Conservation (phyloP, 345 rosid species). For the Lenwebbia sp. region DNA sequence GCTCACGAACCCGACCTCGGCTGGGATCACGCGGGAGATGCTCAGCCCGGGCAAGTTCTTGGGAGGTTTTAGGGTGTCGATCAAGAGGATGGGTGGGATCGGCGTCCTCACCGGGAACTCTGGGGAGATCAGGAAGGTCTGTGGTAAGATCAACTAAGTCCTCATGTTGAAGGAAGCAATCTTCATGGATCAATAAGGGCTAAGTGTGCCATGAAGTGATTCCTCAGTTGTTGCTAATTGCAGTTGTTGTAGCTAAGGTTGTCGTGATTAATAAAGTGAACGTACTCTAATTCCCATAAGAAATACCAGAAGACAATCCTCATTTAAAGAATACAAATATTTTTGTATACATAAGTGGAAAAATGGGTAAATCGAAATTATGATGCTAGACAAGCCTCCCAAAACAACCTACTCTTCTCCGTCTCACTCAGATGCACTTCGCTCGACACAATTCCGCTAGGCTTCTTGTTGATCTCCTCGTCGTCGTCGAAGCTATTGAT, state of each 20-base stretch:
- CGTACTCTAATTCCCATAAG: background rate
- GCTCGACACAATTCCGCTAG: background rate
- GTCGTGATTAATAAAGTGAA: background rate
- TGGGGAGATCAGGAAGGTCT: conserved; percentile 25
- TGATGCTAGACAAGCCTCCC: conserved; percentile 35
- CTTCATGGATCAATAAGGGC: background rate
- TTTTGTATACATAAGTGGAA: too few relatives aligned
- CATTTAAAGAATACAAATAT: background rate
- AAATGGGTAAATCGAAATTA: background rate
- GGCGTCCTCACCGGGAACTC: conserved; percentile 13
- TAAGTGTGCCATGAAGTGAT: background rate
- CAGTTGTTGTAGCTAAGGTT: background rate
- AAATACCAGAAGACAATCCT: background rate
- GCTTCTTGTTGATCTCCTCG: background rate
- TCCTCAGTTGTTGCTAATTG: background rate
- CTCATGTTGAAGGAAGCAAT: background rate
- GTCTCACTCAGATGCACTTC: conserved; percentile 1
- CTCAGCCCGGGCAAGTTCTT: conserved; percentile 1
- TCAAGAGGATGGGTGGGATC: conserved; percentile 22
- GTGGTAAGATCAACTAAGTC: conserved; percentile 5
- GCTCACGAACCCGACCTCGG: background rate
- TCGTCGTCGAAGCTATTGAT: background rate
- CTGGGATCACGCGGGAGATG: background rate
- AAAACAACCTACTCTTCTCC: conserved; percentile 24
- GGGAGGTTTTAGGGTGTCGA: conserved; percentile 13